Evolutionary conservation across 345 rosid genomes (phyloP).

Genomic region (Aquilaria sinensis): DNA sequence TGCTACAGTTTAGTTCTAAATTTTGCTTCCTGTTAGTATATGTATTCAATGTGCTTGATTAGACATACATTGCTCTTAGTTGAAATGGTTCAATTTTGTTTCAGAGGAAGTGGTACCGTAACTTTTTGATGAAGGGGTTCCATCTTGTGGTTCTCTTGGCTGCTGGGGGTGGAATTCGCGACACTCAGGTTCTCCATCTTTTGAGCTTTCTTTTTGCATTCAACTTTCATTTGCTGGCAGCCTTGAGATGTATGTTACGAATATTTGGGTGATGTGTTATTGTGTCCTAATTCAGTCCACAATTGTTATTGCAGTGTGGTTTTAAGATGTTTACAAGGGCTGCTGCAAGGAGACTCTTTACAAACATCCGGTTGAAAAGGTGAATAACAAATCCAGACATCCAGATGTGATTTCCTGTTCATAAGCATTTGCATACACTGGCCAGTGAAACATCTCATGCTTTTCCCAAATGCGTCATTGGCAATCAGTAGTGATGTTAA

Average conservation of each 20-base stretch:
- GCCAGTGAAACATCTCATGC: no score
- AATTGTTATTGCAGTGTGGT: slow-evolving; percentile 63
- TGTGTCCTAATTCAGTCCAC: neutral
- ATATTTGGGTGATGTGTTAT: slow-evolving; percentile 7
- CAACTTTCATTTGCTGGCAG: neutral
- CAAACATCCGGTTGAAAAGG: slow-evolving; percentile 86
- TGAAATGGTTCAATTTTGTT: slow-evolving; percentile 21
- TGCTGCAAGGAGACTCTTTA: slow-evolving; percentile 91
- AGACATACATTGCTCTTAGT: slow-evolving; percentile 11
- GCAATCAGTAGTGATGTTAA: no score
- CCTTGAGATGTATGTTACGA: neutral
- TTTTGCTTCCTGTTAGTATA: neutral
- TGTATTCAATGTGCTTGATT: neutral
- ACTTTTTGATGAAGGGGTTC: slow-evolving; percentile 95
- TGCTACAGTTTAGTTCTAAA: slow-evolving; percentile 65
- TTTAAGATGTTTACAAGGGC: slow-evolving; percentile 99
- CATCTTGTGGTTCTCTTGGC: slow-evolving; percentile 81
- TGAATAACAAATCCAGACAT: slow-evolving; percentile 9
- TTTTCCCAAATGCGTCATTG: no score
- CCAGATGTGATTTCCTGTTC: no score
- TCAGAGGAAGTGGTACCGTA: slow-evolving; percentile 99
- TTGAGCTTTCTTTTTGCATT: slow-evolving; percentile 1
- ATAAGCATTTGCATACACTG: no score
- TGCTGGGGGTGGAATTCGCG: slow-evolving; percentile 96
- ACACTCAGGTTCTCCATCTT: slow-evolving; percentile 68